Base-by-base conservation (phyloP, 1,284 basidiomycete species). In the Wallemia hederae region DNA sequence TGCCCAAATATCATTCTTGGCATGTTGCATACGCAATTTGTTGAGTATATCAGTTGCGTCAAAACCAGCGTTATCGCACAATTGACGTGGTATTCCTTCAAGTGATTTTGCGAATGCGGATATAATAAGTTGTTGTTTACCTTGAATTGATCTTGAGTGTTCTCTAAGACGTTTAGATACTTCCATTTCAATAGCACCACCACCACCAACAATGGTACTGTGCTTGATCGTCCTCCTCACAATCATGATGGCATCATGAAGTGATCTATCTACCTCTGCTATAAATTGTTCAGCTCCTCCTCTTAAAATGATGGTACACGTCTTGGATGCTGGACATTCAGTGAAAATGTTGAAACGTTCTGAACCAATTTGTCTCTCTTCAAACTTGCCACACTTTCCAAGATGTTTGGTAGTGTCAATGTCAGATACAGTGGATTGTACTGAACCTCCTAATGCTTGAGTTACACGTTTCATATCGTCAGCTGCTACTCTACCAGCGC, bases 221-320 rank as follows among this genome's bases (percentile, higher is more conserved):
- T 91, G 97, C 71, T 85, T 85, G 67, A 99, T 84, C 7, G 94
- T 91, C 56, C 94, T 79, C 73, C 94, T 94, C 59, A 99, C 94
- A 29, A 99, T 91, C 92, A 98, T 98, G 69, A 98, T 92, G 1
- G 92, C 91, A 69, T 99, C 94, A 70, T 99, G 92, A 66, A 99
- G 73, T 78, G 85, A 90, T 62, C 94, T 77, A 72, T 97, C 92
- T 11, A 98, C 91, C 72, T 98, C 94, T 66, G 91, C 89, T 64
- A 98, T 98, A 71, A 99, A 97, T 71, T 99, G 94, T 69, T 98
- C 91, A 0, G 94, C 94, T 24, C 94, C 94, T 63, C 94, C 94
- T 62, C 94, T 80, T 62, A 99, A 79, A 31, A 99, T 74, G 22
- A 98, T 72, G n/a, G 94, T 98, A 71, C 91, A 96, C 0, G 94